These are phyloP conservation scores for Bipolaris cookei DNA, from an alignment of 2,329 filamentous ascomycete species.

Conservation along the genomic window DNA sequence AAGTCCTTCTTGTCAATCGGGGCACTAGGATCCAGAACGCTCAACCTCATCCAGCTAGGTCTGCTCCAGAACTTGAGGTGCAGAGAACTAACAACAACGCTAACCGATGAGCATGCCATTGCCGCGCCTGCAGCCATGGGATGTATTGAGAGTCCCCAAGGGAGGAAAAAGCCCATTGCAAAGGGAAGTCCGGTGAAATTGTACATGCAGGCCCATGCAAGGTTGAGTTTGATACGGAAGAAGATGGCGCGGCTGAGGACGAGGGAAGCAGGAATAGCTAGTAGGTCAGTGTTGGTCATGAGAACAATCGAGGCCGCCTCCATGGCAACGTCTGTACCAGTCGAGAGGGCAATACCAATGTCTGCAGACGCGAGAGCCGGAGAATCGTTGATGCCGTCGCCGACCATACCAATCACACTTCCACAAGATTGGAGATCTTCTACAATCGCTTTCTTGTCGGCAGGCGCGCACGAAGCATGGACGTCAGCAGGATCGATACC, in stretches of 20 bases:
- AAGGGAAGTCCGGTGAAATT: conserved; percentile 91
- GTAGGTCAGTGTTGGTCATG: conserved; percentile 89
- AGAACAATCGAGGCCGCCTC: conserved; percentile 95
- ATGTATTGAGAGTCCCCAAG: conserved; percentile 84
- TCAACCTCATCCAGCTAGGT: conserved; percentile 84
- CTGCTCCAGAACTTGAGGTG: conserved; percentile 86
- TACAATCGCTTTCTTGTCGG: conserved; percentile 89
- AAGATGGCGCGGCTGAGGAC: conserved; percentile 86
- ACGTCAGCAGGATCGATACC: conserved; percentile 80
- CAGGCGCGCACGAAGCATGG: conserved; percentile 84
- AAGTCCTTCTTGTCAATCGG: conserved; percentile 37
- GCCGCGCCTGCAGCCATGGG: conserved; percentile 94
- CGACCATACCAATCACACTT: conserved; percentile 88
- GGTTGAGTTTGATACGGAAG: conserved; percentile 88
- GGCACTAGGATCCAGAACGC: conserved; percentile 59
- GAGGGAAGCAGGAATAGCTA: conserved; percentile 89
- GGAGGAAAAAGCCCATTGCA: conserved; percentile 94
- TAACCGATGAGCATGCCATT: conserved; percentile 90
- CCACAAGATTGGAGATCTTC: conserved; percentile 74
- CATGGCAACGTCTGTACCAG: conserved; percentile 95
- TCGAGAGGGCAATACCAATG: conserved; percentile 89
- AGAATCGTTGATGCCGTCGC: conserved; percentile 98
- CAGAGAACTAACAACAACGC: conserved; percentile 83
- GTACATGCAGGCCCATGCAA: conserved; percentile 92
- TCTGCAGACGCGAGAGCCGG: conserved; percentile 91